Evolutionary conservation across 306 rosid genomes (phyloP).

Genomic region (Lathyrus aphaca): DNA sequence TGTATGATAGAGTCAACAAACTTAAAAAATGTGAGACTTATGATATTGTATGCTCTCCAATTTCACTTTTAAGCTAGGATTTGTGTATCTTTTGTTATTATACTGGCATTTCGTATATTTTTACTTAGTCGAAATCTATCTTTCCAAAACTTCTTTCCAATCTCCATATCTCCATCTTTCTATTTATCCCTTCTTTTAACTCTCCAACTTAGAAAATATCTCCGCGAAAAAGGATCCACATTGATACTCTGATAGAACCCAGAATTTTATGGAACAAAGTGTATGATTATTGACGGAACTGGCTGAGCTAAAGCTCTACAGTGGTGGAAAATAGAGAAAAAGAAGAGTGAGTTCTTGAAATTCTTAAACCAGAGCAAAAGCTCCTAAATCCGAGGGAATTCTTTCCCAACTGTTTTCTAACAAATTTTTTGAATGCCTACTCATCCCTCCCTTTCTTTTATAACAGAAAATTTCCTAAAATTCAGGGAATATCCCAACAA

Average conservation of each 20-base stretch:
- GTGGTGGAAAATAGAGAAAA: too few relatives aligned
- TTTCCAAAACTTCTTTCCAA: neutral
- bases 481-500: too few relatives aligned
- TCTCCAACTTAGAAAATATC: neutral
- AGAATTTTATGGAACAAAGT: too few relatives aligned
- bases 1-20: neutral
- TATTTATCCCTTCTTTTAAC: neutral
- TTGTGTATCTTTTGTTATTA: neutral
- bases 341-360: too few relatives aligned
- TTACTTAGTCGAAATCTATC: neutral
- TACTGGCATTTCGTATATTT: neutral
- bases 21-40: neutral
- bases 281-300: too few relatives aligned
- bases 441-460: too few relatives aligned
- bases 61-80: neutral
- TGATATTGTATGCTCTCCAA: neutral
- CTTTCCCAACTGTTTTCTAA: too few relatives aligned
- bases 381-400: too few relatives aligned
- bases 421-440: too few relatives aligned
- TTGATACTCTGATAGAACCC: neutral
- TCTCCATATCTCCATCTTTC: neutral
- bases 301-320: too few relatives aligned
- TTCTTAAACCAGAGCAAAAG: too few relatives aligned
- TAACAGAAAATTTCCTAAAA: too few relatives aligned
- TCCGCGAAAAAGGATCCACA: neutral